These are phyloP conservation scores for Ustilago lituana DNA, from an alignment of 1,284 basidiomycete genomes.

Conservation along the genomic window DNA sequence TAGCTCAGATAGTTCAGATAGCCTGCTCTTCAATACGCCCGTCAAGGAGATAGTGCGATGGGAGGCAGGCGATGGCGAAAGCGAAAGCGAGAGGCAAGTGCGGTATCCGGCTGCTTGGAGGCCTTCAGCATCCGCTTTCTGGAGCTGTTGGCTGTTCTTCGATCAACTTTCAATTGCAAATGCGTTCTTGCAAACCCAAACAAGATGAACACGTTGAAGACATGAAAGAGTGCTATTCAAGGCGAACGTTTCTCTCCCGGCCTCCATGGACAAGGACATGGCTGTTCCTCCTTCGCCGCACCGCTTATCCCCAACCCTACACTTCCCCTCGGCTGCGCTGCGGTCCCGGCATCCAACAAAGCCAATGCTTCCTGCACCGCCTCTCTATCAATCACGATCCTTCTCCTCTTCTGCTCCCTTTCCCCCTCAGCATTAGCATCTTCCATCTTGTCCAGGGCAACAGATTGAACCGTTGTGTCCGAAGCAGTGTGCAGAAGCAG, in stretches of 20 bases:
- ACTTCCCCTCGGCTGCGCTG: slow-evolving; percentile 25
- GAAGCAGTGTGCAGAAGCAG: slow-evolving; percentile 17
- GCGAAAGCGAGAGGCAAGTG: not conserved
- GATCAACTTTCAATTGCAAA: no score
- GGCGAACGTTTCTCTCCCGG: slow-evolving; percentile 27
- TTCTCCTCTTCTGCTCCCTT: slow-evolving; percentile 46
- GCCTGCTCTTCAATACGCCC: no score
- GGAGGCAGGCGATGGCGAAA: no score
- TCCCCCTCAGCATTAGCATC: slow-evolving; percentile 8
- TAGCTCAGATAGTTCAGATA: no score
- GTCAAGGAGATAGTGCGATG: no score
- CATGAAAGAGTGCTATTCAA: no score
- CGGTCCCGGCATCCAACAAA: slow-evolving; percentile 49
- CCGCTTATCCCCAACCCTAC: not conserved
- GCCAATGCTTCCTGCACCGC: slow-evolving; percentile 56
- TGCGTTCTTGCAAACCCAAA: not conserved
- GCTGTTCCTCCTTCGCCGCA: slow-evolving; percentile 16
- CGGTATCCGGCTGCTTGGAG: not conserved
- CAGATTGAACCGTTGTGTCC: slow-evolving; percentile 8
- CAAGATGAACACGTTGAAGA: not conserved
- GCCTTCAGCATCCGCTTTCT: no score
- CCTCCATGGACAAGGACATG: slow-evolving; percentile 39
- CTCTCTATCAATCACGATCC: slow-evolving; percentile 52
- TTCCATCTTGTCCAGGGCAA: slow-evolving; percentile 11
- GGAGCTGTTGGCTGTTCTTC: no score